Conservation (phyloP, 495 filamentous ascomycete genomes). For the Penicillium coffeae region DNA sequence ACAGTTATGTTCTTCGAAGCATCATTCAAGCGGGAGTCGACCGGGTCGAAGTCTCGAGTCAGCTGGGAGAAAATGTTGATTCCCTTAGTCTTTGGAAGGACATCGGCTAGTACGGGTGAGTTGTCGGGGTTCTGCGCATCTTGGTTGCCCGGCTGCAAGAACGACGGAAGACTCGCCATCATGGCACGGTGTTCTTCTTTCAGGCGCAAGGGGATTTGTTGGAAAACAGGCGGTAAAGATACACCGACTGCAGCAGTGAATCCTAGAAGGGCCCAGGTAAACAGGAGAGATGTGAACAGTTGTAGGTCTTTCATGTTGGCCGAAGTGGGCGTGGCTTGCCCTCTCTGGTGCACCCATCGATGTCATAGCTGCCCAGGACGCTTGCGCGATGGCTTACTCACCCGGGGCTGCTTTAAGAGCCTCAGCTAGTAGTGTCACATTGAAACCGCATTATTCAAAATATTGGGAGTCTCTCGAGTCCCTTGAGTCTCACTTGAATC, state of each 20-base stretch:
- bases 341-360: no score
- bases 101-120: constrained; percentile 69
- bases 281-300: constrained; percentile 10
- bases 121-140: constrained; percentile 16
- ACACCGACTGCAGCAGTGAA: constrained; percentile 16
- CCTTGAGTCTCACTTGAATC: no score
- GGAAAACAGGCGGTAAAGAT: constrained; percentile 3
- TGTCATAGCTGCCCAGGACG: no score
- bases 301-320: constrained; percentile 17
- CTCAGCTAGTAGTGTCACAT: no score
- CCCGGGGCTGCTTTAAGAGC: no score
- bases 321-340: constrained; percentile 2
- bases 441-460: no score
- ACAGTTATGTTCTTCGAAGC: constrained; percentile 74
- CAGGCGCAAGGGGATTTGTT: constrained; percentile 11
- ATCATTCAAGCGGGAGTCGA: constrained; percentile 69
- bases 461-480: no score
- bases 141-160: constrained; percentile 36
- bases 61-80: constrained; percentile 90
- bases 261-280: constrained; percentile 8
- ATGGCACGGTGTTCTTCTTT: constrained; percentile 27
- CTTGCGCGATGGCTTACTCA: no score
- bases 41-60: constrained; percentile 71
- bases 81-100: constrained; percentile 72
- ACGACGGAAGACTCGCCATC: constrained; percentile 28